Conservation (phyloP, 2,329 filamentous ascomycete genomes). For the Cylindrodendrum hubeiense region DNA sequence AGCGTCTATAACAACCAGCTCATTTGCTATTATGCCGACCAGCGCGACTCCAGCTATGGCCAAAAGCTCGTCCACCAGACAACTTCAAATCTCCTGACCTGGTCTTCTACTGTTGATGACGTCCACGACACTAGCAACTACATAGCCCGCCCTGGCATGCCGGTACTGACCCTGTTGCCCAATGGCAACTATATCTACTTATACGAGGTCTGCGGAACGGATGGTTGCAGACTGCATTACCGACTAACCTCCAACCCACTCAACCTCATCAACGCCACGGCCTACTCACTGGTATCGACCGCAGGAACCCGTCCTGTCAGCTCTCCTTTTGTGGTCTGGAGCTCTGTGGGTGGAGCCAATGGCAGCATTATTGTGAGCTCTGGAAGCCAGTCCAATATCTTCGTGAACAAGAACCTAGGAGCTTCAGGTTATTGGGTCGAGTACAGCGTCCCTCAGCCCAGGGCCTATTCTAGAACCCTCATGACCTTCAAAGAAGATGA, state of each 20-base stretch:
- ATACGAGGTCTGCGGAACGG: constrained; percentile 69
- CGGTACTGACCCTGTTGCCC: constrained; percentile 68
- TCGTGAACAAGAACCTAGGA: constrained; percentile 56
- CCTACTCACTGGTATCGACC: constrained; percentile 48
- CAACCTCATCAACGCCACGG: constrained; percentile 48
- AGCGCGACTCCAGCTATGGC: constrained; percentile 71
- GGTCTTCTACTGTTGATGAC: constrained; percentile 69
- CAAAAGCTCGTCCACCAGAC: constrained; percentile 78
- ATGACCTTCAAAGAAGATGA: constrained; percentile 51
- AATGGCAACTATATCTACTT: constrained; percentile 68
- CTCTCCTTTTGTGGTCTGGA: constrained; percentile 61
- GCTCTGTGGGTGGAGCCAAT: constrained; percentile 55
- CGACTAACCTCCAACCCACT: constrained; percentile 54
- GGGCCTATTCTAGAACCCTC: constrained; percentile 53
- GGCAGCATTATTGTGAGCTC: constrained; percentile 59
- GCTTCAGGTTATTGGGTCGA: constrained; percentile 52
- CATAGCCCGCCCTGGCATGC: constrained; percentile 76
- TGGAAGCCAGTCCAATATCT: constrained; percentile 54
- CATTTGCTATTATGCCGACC: constrained; percentile 78
- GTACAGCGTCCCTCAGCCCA: constrained; percentile 49
- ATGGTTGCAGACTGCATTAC: constrained; percentile 59
- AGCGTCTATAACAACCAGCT: constrained; percentile 69
- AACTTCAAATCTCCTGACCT: constrained; percentile 68
- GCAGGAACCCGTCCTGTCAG: constrained; percentile 51
- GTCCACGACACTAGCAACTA: constrained; percentile 69